Conservation (phyloP, 345 rosid genomes). For the Euphorbia peplus region DNA sequence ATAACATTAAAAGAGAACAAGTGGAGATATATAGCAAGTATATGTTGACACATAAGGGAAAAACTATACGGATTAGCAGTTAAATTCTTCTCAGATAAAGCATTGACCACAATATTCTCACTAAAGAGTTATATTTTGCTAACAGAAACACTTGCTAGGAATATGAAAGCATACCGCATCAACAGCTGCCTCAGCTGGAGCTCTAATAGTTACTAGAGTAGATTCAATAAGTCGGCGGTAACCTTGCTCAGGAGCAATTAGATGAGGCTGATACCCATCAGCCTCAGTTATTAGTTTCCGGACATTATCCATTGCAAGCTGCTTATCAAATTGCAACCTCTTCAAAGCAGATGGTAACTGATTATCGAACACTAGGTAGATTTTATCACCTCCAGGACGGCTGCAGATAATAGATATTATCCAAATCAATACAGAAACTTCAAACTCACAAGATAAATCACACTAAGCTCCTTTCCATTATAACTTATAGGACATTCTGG, state of each 20-base stretch:
- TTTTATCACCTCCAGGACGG: conserved; percentile 96
- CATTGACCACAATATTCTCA: not conserved
- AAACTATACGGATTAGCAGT: not conserved
- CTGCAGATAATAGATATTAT: conserved; percentile 37
- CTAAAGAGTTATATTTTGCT: not conserved
- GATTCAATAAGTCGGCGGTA: conserved; percentile 95
- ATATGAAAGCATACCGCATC: conserved; percentile 56
- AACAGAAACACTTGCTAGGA: not conserved
- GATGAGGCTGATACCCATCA: conserved; percentile 98
- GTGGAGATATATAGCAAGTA: not conserved
- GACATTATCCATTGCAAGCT: conserved; percentile 83
- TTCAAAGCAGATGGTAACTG: conserved; percentile 88
- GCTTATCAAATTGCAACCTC: conserved; percentile 89
- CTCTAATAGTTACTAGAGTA: conserved; percentile 69
- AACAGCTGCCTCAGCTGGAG: conserved; percentile 97
- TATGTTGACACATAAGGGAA: not conserved
- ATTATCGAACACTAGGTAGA: conserved; percentile 74
- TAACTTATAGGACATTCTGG: not conserved
- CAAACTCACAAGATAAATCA: not conserved
- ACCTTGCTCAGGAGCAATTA: conserved; percentile 97
- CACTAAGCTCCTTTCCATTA: not conserved
- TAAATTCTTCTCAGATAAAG: not conserved
- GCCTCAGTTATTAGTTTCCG: conserved; percentile 90
- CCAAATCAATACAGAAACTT: conserved; percentile 9
- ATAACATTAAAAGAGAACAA: too few relatives aligned